Evolutionary conservation across 1,139 yeast genomes (phyloP), one percentile per base, ranked within the genome.

Genomic region (Saccharomyces hybrid): DNA sequence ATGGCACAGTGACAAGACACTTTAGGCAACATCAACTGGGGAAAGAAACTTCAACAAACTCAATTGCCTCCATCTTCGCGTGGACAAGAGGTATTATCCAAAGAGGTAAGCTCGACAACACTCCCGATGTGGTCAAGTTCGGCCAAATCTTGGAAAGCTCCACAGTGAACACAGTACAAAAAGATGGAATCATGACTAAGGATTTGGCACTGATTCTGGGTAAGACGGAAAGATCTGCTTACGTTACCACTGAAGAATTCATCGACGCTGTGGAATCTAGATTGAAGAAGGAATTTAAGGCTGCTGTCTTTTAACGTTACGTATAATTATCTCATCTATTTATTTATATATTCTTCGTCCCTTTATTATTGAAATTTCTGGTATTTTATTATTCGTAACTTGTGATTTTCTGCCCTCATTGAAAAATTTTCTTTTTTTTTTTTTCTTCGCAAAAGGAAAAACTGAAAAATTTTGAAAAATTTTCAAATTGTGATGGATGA

Each of bases 1-100:
- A 91, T 72, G 98, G 97, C 57, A 91, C 98, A 47, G 97, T 91
- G 62, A 91, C 97, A 57, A 87, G 98, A 75, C 98, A 91, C 72
- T 91, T 78, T 78, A 85, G 97, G 77, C 95, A 86, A 74, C 88
- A 88, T 73, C 97, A 91, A 75, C 86, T 86, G 73, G 97, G 97
- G 64, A 87, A 89, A 73, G 97, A 90, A 75, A 91, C 98, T 34
- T 89, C 97, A n/a, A 91, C 98, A 61, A 91, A 91, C 77, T 90
- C 97, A 48, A 91, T 91, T 74, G 98, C 98, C n/a, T 89, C 97
- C 29, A 91, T 91, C 66, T 91, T 85, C 67, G 98, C 98, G 47
- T 91, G 98, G 98, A 81, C 96, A 52, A 84, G 96, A 71, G 98
- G 97, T 65, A 73, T 91, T 56, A 82, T 82, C 62, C 95, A 87